Evolutionary conservation across 768 basidiomycete species (phyloP).

Genomic region (Suillus alpinus): DNA sequence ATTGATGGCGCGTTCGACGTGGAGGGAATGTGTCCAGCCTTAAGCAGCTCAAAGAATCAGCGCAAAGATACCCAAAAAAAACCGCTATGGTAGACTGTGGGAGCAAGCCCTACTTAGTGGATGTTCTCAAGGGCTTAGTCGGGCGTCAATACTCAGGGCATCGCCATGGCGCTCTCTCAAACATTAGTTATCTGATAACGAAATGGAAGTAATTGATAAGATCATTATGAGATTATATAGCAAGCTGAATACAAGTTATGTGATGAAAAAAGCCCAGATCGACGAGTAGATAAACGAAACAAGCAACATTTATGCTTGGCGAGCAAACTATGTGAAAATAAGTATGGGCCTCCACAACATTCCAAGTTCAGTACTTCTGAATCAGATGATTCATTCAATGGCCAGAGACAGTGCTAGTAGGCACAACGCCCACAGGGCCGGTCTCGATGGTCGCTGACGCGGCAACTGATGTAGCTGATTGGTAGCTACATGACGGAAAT

Average conservation of each 20-base stretch:
- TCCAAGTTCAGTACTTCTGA: background rate
- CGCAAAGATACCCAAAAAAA: background rate
- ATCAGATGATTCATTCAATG: background rate
- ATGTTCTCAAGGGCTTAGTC: background rate
- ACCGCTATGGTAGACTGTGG: background rate
- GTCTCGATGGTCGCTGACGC: slow-evolving; percentile 36
- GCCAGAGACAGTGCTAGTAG: background rate
- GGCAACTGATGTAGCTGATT: slow-evolving; percentile 51
- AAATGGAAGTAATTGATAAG: background rate
- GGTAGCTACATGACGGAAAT: slow-evolving; percentile 22
- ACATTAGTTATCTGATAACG: background rate
- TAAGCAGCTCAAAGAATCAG: background rate
- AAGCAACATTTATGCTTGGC: background rate
- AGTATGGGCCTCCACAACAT: background rate
- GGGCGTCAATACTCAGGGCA: background rate
- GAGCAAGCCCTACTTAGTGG: background rate
- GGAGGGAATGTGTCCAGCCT: background rate
- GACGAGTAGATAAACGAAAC: background rate
- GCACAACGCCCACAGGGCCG: slow-evolving; percentile 36
- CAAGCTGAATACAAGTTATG: background rate
- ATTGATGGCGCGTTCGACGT: background rate
- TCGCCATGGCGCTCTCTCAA: background rate
- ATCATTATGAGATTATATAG: background rate
- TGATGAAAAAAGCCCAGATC: background rate
- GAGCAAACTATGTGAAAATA: background rate